Percentiles rank a stretch among this genome's conserved stretches.
Evolutionary conservation across 2,329 filamentous ascomycete species (phyloP).

Genomic region (Alternaria novae-zelandiae): DNA sequence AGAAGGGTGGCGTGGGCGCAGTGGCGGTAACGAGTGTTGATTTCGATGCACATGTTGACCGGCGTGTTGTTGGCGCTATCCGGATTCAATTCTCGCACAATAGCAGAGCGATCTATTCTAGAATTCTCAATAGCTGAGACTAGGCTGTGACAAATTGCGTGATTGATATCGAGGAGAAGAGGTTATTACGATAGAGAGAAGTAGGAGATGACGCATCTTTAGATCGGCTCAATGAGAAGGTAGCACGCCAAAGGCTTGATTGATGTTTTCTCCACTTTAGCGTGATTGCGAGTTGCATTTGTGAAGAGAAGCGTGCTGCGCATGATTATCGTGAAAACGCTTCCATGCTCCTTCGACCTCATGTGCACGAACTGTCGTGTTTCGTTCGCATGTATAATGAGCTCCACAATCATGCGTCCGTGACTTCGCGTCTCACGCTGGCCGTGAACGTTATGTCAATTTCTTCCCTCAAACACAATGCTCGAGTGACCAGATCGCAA

Average conservation of each 20-base stretch:
- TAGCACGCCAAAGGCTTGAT: not conserved
- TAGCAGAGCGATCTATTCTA: not conserved
- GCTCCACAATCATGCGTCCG: too few species aligned
- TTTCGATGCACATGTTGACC: slow-evolving; percentile 20
- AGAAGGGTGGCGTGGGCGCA: slow-evolving; percentile 17
- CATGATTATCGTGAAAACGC: not conserved
- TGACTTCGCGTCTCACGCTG: too few species aligned
- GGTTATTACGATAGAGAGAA: too few species aligned
- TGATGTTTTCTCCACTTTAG: not conserved
- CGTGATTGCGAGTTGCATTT: not conserved
- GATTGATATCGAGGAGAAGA: not conserved
- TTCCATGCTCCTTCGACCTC: not conserved
- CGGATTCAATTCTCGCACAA: not conserved
- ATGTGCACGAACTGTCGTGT: not conserved
- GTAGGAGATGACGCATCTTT: too few species aligned
- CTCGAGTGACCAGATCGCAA: too few species aligned
- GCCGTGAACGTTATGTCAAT: too few species aligned
- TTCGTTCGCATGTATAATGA: too few species aligned
- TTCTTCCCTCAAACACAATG: too few species aligned
- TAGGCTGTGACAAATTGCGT: not conserved
- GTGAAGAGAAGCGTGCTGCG: not conserved
- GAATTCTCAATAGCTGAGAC: not conserved
- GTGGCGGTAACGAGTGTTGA: slow-evolving; percentile 9
- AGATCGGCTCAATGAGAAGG: too few species aligned
- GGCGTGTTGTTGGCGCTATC: not conserved